Evolutionary conservation across 2,329 filamentous ascomycete species (phyloP).

Genomic region (Leptographium lundbergii): DNA sequence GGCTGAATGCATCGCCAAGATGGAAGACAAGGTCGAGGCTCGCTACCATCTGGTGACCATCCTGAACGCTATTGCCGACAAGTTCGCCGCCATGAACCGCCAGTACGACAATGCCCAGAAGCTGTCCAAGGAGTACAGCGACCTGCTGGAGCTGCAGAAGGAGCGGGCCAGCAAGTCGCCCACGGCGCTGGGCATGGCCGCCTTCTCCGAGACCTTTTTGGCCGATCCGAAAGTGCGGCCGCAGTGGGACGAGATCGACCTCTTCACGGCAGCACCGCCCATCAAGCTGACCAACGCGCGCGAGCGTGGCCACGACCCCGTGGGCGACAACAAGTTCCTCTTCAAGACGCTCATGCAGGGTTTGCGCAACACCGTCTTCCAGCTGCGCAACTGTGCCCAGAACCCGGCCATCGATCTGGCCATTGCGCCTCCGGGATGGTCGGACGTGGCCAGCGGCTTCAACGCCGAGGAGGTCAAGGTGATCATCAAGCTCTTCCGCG

Average conservation of each 20-base stretch:
- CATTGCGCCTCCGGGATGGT: conserved; percentile 80
- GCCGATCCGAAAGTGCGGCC: conserved; percentile 70
- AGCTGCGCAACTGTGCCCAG: conserved; percentile 81
- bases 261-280: conserved; percentile 77
- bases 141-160: conserved; percentile 53
- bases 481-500: conserved; percentile 91
- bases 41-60: conserved; percentile 96
- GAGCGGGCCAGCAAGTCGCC: conserved; percentile 4
- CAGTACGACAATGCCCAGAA: conserved; percentile 94
- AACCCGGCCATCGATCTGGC: conserved; percentile 57
- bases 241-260: conserved; percentile 97
- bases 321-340: conserved; percentile 93
- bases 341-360: conserved; percentile 96
- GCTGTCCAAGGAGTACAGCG: conserved; percentile 82
- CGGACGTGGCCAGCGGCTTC: conserved; percentile 91
- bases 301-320: conserved; percentile 78
- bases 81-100: conserved; percentile 95
- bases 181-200: conserved; percentile 35
- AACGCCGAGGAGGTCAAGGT: conserved; percentile 94
- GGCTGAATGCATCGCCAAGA: conserved; percentile 92
- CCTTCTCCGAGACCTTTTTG: conserved; percentile 62
- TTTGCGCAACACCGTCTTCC: conserved; percentile 91
- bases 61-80: conserved; percentile 92
- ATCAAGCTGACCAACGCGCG: conserved; percentile 91
- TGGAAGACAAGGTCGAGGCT: conserved; percentile 86